Evolutionary conservation across 345 rosid genomes (phyloP).

Genomic region (Rhizophora apiculata): DNA sequence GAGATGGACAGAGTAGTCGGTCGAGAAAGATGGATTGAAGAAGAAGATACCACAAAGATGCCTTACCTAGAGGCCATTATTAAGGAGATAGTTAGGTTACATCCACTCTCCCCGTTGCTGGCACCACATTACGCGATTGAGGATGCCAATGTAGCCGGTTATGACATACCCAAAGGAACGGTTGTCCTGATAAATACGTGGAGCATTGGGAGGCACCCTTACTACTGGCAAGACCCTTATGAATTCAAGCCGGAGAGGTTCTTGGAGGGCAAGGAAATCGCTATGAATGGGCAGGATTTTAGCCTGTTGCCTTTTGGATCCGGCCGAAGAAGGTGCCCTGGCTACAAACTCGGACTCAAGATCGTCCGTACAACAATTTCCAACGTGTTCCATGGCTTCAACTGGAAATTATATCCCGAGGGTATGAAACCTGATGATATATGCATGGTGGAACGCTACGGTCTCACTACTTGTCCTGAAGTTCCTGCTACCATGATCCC

Average conservation of each 20-base stretch:
- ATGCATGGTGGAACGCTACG: constrained; percentile 29
- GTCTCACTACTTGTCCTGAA: constrained; percentile 22
- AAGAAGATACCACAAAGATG: constrained; percentile 21
- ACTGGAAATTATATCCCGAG: constrained; percentile 22
- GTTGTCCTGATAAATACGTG: constrained; percentile 23
- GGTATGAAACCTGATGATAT: constrained; percentile 17
- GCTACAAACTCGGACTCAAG: constrained; percentile 25
- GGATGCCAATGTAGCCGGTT: constrained; percentile 21
- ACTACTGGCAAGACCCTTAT: constrained; percentile 16
- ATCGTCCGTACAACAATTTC: constrained; percentile 24
- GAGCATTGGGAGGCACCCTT: constrained; percentile 33
- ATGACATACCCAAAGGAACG: constrained; percentile 20
- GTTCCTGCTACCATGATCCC: constrained; percentile 12
- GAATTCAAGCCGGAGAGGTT: constrained; percentile 34
- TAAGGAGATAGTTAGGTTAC: constrained; percentile 29
- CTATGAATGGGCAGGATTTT: constrained; percentile 26
- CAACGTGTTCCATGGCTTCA: constrained; percentile 29
- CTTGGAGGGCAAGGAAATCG: constrained; percentile 5
- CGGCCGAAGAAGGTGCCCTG: constrained; percentile 41
- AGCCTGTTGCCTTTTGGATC: constrained; percentile 37
- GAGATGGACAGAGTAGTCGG: constrained; percentile 29
- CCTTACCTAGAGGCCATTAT: constrained; percentile 27
- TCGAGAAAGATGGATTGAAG: constrained; percentile 27
- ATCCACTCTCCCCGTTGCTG: constrained; percentile 22
- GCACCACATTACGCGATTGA: constrained; percentile 16